These are phyloP conservation scores for Termitomyces sp. DNA, from an alignment of 768 basidiomycete genomes.

Conservation along the genomic window DNA sequence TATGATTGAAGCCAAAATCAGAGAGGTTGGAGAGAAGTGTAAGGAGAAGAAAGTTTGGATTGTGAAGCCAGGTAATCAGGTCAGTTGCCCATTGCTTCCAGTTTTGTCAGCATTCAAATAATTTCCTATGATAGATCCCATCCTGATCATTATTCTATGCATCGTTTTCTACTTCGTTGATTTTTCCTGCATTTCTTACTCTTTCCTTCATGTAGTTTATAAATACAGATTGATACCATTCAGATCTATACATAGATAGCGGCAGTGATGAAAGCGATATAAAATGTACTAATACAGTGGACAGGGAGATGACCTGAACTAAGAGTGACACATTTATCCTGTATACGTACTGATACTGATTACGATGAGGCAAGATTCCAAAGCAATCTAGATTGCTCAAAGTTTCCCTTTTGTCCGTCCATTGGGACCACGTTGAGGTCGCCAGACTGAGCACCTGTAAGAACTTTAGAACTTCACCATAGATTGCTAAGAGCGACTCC, in stretches of 20 bases:
- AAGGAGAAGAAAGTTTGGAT: constrained; percentile 73
- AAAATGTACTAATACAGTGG: neutral
- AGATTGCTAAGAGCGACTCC: neutral
- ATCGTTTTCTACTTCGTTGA: neutral
- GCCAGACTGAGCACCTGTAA: constrained; percentile 42
- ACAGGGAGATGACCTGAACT: neutral
- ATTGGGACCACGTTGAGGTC: constrained; percentile 39
- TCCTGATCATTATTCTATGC: neutral
- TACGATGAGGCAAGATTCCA: constrained; percentile 43
- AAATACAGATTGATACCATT: constrained; percentile 2
- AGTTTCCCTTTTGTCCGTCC: constrained; percentile 23
- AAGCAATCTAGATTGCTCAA: constrained; percentile 32
- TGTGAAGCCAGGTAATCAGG: constrained; percentile 40
- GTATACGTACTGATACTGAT: constrained; percentile 1
- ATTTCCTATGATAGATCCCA: constrained; percentile 2
- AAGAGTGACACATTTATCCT: neutral
- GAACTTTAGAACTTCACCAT: neutral
- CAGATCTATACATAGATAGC: neutral
- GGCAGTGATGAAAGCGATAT: neutral
- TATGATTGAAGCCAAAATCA: constrained; percentile 74
- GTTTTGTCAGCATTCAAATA: neutral
- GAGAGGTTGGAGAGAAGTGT: constrained; percentile 71
- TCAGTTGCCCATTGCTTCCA: constrained; percentile 2
- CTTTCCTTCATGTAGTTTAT: neutral
- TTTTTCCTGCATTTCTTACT: neutral